Conservation (phyloP, 2,329 filamentous ascomycete species). For the Aureobasidium vineae region DNA sequence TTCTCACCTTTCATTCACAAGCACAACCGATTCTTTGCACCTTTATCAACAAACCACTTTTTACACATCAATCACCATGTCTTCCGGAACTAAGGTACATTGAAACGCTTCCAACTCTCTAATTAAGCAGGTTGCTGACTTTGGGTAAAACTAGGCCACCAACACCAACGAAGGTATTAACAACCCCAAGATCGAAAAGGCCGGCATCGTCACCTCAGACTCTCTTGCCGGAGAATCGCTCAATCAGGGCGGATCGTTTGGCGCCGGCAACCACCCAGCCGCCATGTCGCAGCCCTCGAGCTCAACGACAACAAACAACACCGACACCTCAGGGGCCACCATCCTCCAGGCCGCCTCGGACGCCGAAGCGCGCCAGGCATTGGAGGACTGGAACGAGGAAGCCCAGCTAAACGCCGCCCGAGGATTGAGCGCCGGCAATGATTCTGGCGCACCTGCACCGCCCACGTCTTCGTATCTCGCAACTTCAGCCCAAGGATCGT, state of each 20-base stretch:
- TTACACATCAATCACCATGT: constrained; percentile 7
- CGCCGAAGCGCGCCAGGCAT: constrained; percentile 47
- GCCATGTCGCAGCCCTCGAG: constrained; percentile 51
- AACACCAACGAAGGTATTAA: constrained; percentile 50
- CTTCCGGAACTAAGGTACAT: constrained; percentile 26
- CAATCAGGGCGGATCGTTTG: constrained; percentile 58
- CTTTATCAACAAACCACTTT: background rate
- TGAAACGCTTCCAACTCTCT: background rate
- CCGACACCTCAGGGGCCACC: constrained; percentile 54
- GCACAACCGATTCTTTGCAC: background rate
- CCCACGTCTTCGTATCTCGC: constrained; percentile 5
- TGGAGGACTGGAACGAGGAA: constrained; percentile 42
- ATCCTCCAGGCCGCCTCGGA: constrained; percentile 51
- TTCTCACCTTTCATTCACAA: background rate
- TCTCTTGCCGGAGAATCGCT: constrained; percentile 76
- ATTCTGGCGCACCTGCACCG: constrained; percentile 35
- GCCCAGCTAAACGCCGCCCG: constrained; percentile 43
- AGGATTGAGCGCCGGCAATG: background rate
- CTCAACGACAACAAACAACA: constrained; percentile 58
- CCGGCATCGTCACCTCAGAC: constrained; percentile 63
- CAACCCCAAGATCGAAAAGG: constrained; percentile 59
- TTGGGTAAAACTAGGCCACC: constrained; percentile 40
- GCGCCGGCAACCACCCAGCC: constrained; percentile 56
- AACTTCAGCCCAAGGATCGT: background rate
- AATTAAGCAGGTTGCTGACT: background rate